phyloP scores from a whole-genome alignment of 352 stramenopile species.

The Phytopythium aichiense region DNA sequence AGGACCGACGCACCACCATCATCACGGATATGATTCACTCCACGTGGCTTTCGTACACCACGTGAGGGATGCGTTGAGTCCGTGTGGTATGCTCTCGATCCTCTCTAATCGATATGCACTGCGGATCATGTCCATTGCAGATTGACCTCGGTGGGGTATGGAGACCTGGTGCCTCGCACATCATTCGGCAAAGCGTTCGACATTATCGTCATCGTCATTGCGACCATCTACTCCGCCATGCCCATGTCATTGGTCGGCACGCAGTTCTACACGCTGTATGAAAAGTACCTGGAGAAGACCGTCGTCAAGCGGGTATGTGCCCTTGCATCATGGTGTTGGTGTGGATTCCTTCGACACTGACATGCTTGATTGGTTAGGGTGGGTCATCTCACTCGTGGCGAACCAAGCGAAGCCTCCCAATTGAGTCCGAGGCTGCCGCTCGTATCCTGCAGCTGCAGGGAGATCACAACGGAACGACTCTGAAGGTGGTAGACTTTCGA shows the following conservation, averaged over 20 bases:
- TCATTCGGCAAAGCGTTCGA: conserved; percentile 59
- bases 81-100: not conserved
- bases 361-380: conserved; percentile 16
- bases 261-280: conserved; percentile 72
- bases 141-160: conserved; percentile 70
- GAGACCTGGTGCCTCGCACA: conserved; percentile 60
- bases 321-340: not conserved
- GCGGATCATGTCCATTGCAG: conserved; percentile 13
- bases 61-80: conserved; percentile 20
- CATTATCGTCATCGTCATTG: conserved; percentile 59
- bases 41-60: conserved; percentile 65
- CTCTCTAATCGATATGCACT: not conserved
- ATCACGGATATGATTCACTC: conserved; percentile 71
- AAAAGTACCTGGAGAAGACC: conserved; percentile 60
- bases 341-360: not conserved
- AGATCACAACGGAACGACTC: not conserved
- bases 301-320: conserved; percentile 43
- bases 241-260: conserved; percentile 64
- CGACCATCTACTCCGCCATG: conserved; percentile 74
- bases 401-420: conserved; percentile 29
- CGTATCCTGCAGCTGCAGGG: conserved; percentile 7
- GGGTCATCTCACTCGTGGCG: conserved; percentile 54
- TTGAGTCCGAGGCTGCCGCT: conserved; percentile 6
- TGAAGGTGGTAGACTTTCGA: conserved; percentile 22
- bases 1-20: conserved; percentile 34